Evolutionary conservation across 2,329 filamentous ascomycete genomes (phyloP).

Genomic region (Phialemoniopsis sp.): DNA sequence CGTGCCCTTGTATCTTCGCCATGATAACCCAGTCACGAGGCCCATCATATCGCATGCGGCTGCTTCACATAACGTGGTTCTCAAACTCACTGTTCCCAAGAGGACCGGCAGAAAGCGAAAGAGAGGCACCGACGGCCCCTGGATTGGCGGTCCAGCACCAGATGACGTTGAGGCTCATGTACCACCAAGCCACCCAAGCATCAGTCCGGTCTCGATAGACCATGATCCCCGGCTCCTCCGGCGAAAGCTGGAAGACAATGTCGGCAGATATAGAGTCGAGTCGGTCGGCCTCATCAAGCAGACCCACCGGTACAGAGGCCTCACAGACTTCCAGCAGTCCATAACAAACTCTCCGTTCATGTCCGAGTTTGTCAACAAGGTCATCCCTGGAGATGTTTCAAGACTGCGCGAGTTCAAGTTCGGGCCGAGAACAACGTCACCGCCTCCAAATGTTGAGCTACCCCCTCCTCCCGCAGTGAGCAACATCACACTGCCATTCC

Average conservation of each 20-base stretch:
- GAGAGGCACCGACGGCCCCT: slow-evolving; percentile 67
- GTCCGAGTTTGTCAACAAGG: slow-evolving; percentile 63
- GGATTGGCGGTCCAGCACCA: neutral
- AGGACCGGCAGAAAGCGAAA: slow-evolving; percentile 84
- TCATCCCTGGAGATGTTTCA: slow-evolving; percentile 63
- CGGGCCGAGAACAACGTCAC: slow-evolving; percentile 52
- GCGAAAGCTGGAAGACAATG: slow-evolving; percentile 67
- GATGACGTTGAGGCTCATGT: neutral
- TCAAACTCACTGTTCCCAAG: slow-evolving; percentile 84
- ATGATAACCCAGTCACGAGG: slow-evolving; percentile 73
- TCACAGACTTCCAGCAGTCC: slow-evolving; percentile 85
- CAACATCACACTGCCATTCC: slow-evolving; percentile 69
- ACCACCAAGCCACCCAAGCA: neutral
- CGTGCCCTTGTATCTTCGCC: slow-evolving; percentile 70
- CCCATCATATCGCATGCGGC: slow-evolving; percentile 74
- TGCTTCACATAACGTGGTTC: slow-evolving; percentile 74
- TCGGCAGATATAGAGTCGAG: slow-evolving; percentile 61
- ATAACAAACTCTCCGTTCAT: slow-evolving; percentile 66
- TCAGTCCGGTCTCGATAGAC: slow-evolving; percentile 3
- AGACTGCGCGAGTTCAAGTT: slow-evolving; percentile 62
- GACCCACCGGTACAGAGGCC: slow-evolving; percentile 79
- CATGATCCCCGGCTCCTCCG: slow-evolving; percentile 54
- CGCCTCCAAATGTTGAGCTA: slow-evolving; percentile 60
- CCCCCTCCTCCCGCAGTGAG: slow-evolving; percentile 78
- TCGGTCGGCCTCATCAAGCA: slow-evolving; percentile 69